Conservation (phyloP, 768 basidiomycete species). For the Trametopsis cervina region DNA sequence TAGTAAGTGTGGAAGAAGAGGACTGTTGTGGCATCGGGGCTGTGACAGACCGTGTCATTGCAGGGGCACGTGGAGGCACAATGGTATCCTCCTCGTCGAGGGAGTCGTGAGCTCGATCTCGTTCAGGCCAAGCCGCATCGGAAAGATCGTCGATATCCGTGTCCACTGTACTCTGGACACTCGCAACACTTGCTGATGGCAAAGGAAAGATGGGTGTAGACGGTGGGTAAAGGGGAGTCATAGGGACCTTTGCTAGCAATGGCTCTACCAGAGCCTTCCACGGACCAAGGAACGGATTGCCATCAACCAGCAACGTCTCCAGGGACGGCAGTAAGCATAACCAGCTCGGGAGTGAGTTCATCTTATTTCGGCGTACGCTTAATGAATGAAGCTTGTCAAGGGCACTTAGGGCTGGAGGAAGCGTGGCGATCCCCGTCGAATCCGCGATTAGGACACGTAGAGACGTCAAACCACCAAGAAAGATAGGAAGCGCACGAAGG, state of each 20-base stretch:
- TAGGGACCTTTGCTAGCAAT: conserved; percentile 56
- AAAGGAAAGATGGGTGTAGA: conserved; percentile 56
- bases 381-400: conserved; percentile 83
- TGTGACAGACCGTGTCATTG: conserved; percentile 45
- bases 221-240: conserved; percentile 57
- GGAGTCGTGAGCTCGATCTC: conserved; percentile 12
- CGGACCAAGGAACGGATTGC: conserved; percentile 91
- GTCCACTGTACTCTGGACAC: conserved; percentile 42
- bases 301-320: conserved; percentile 87
- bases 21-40: conserved; percentile 31
- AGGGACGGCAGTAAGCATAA: conserved; percentile 80
- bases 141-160: conserved; percentile 50
- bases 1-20: conserved; percentile 40
- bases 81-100: conserved; percentile 72
- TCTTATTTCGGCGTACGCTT: conserved; percentile 82
- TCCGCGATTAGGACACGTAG: conserved; percentile 92
- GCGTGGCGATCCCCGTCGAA: conserved; percentile 68
- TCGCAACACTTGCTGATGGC: conserved; percentile 39
- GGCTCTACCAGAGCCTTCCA: conserved; percentile 90
- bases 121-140: conserved; percentile 38
- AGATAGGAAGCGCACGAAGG: conserved; percentile 84
- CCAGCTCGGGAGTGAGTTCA: conserved; percentile 91
- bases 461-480: conserved; percentile 67
- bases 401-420: conserved; percentile 68
- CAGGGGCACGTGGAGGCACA: conserved; percentile 51